Conservation (phyloP, 2,329 filamentous ascomycete species). For the Plenodomus biglobosus region DNA sequence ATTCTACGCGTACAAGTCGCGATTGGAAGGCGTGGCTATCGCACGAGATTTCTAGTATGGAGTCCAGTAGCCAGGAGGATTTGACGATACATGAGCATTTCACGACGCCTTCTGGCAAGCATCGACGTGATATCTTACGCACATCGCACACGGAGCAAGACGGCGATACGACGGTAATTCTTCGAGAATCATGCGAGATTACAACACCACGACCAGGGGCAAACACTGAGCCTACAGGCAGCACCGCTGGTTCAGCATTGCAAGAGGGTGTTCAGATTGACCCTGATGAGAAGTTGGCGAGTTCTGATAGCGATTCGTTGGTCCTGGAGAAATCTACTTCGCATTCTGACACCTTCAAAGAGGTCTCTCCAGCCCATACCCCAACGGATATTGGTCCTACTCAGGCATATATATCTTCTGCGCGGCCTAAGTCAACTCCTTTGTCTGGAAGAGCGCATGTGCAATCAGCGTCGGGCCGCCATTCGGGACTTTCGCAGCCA, state of each 20-base stretch:
- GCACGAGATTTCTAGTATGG: conserved; percentile 47
- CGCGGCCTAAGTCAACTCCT: not conserved
- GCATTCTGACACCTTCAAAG: conserved; percentile 5
- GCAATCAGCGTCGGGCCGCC: conserved; percentile 6
- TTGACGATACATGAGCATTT: conserved; percentile 32
- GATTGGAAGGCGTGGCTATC: conserved; percentile 54
- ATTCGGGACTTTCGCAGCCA: conserved; percentile 11
- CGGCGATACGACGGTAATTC: conserved; percentile 26
- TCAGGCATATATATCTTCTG: not conserved
- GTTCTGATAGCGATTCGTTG: not conserved
- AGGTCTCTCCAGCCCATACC: not conserved
- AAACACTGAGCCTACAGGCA: not conserved
- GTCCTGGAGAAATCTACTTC: conserved; percentile 1
- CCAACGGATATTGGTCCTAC: not conserved
- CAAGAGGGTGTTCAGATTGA: not conserved
- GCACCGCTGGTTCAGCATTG: not conserved
- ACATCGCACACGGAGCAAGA: conserved; percentile 27
- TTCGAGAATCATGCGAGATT: conserved; percentile 11
- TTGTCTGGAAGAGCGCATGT: not conserved
- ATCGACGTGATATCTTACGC: conserved; percentile 19
- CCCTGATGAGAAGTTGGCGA: not conserved
- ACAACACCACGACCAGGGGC: conserved; percentile 3
- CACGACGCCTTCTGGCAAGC: conserved; percentile 7
- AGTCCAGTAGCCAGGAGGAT: conserved; percentile 29
- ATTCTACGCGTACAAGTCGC: conserved; percentile 39